A percentile compares a stretch with the other conserved stretches of the same genome.
Evolutionary conservation across 306 rosid species (phyloP).

Genomic region (Acacia melanoxylon): DNA sequence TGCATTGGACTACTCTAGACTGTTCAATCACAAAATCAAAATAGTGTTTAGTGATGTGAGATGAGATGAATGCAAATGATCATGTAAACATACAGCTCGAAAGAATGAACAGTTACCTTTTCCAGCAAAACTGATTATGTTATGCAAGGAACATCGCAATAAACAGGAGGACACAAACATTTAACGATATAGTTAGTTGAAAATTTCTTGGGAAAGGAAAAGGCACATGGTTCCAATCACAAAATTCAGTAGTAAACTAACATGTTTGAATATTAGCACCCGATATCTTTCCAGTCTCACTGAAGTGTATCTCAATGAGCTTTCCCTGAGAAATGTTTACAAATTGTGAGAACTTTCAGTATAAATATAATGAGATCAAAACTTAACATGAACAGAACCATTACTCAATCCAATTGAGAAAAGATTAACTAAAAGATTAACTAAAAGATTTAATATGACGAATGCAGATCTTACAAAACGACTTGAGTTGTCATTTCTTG

Average conservation of each 20-base stretch:
- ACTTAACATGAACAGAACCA: neutral
- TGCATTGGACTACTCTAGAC: slow-evolving; percentile 99
- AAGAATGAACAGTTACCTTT: slow-evolving; percentile 67
- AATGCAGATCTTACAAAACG: slow-evolving; percentile 81
- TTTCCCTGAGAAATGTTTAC: slow-evolving; percentile 71
- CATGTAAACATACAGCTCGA: slow-evolving; percentile 21
- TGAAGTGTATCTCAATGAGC: slow-evolving; percentile 95
- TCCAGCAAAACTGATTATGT: slow-evolving; percentile 82
- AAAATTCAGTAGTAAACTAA: slow-evolving; percentile 47
- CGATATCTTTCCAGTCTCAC: slow-evolving; percentile 97
- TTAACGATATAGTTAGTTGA: slow-evolving; percentile 40
- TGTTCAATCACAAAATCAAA: slow-evolving; percentile 44
- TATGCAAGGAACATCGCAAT: slow-evolving; percentile 33
- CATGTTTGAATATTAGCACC: slow-evolving; percentile 98
- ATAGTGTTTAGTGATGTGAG: slow-evolving; percentile 24
- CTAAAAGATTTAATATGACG: slow-evolving; percentile 28
- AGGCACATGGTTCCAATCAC: slow-evolving; percentile 27
- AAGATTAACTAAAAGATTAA: slow-evolving; percentile 39
- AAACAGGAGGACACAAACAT: slow-evolving; percentile 35
- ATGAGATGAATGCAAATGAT: slow-evolving; percentile 20
- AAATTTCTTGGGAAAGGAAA: slow-evolving; percentile 27
- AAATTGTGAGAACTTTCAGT: slow-evolving; percentile 31
- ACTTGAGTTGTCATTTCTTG: slow-evolving; percentile 99
- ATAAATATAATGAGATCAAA: slow-evolving; percentile 13
- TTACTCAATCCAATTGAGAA: slow-evolving; percentile 21